Conservation (phyloP, 2,329 filamentous ascomycete genomes). For the Lachnellula subtilissima region DNA sequence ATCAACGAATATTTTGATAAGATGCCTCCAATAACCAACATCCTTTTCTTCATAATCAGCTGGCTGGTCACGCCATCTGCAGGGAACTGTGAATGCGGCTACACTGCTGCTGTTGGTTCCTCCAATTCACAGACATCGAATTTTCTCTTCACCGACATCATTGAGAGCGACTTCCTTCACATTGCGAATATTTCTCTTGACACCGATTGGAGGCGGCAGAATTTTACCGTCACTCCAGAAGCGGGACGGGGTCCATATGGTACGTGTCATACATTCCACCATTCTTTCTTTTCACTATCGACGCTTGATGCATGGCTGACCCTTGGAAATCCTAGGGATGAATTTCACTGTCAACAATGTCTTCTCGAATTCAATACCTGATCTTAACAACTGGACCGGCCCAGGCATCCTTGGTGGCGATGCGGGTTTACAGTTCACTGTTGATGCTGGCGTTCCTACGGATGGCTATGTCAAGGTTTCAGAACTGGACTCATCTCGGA, state of each 20-base stretch:
- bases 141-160: constrained; percentile 60
- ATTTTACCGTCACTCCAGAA: constrained; percentile 59
- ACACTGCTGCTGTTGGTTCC: constrained; percentile 48
- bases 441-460: constrained; percentile 38
- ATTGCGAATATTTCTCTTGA: constrained; percentile 44
- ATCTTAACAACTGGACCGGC: constrained; percentile 39
- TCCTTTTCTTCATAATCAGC: constrained; percentile 12
- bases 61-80: constrained; percentile 12
- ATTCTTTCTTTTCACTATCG: neutral
- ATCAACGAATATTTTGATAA: neutral
- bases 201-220: constrained; percentile 61
- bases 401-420: constrained; percentile 41
- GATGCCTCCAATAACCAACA: constrained; percentile 14
- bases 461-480: constrained; percentile 54
- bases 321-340: constrained; percentile 37
- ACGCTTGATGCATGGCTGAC: neutral
- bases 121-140: constrained; percentile 32
- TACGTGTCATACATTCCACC: constrained; percentile 6
- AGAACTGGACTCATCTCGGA: constrained; percentile 57
- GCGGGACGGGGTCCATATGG: constrained; percentile 56
- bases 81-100: constrained; percentile 68
- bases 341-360: constrained; percentile 55
- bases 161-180: constrained; percentile 69
- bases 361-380: constrained; percentile 44
- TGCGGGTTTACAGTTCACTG: constrained; percentile 53